Evolutionary conservation across 1,284 basidiomycete genomes (phyloP), one percentile per base, ranked within the genome.

Genomic region (Tilletia indica): DNA sequence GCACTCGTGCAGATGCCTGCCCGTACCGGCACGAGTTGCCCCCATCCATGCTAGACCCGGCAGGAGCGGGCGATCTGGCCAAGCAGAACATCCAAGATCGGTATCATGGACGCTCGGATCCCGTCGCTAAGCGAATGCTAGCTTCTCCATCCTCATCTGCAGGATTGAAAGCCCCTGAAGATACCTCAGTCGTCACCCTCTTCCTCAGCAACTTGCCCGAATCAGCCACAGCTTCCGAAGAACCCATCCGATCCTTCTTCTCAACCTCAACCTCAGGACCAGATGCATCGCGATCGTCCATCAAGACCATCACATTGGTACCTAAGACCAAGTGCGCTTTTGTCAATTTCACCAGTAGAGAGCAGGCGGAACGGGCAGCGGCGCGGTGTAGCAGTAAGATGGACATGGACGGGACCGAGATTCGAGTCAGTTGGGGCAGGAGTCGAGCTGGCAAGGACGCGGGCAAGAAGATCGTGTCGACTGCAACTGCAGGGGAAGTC

Each of bases 11-110:
- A 5, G 87, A 87, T 34, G 93, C 93, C 72, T 99, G 97, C 85
- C 97, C 97, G 0, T 99, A 93, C 86, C 88, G 91, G 88, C 97
- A 99, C 82, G 97, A 99, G 84, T 88, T 91, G 82, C 93, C 93
- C 0, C 54, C 64, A 25, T 25, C 69, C 39, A 88, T 89, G 36
- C 89, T 93, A 75, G 92, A 91, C 74, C 92, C 91, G 63, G 56
- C 56, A 12, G 21, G 25, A 5, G 56, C 56, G 21, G 56, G 56
- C 14, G 56, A 58, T 58, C 85, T 95, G 66, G 89, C 91, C n/a
- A 91, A 93, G 81, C 94, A 98, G 86, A 96, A 92, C 80, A 91
- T 97, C 70, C 90, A 92, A 82, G 94, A 97, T 85, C 88, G 94
- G 71, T 75, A 85, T 91, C 63, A 97, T 84, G 95, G 94, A 8